Evolutionary conservation across 345 rosid species (phyloP), one percentile per base, ranked within the genome.

Genomic region (Rhodomyrtus tomentosa): DNA sequence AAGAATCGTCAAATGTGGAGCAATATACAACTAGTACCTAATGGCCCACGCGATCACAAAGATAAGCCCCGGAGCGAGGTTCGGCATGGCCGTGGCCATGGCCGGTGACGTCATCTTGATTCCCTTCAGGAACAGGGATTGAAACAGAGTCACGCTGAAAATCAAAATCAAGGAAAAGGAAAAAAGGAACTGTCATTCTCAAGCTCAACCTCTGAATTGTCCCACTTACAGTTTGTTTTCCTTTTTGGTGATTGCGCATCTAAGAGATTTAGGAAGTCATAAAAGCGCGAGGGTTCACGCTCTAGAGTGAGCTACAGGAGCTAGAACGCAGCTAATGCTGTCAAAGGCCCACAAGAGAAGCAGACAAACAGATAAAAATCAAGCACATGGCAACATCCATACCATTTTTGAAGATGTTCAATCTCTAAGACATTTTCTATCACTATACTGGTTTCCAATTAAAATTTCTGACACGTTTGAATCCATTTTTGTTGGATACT

Each of bases 31-130:
- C 16, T 7, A 62, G 54, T 90, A 96, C 98, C 98, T 91, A 72
- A 88, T 84, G 86, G 87, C 80, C 99, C 99, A 96, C 50, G 99
- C 99, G 55, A 96, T 98, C 82, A 92, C 79, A 83, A 98, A 98
- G 83, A 98, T 95, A 50, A 98, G 87, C 53, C 94, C 99, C 0
- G 99, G 99, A 86, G 95, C 93, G 38, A 98, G 95, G 88, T 98
- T 98, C 51, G 97, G 98, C 99, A 98, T 98, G 74, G 99, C 98
- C 55, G 99, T 96, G 18, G 99, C 99, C 89, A 96, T 83, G 84
- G 98, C 93, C 38, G 99, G 96, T 59, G 99, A 96, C 6, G 99
- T 96, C 50, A 92, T 89, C 85, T 93, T 86, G 83, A 98, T 93
- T 80, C 99, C 99, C 87, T 95, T 85, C 36, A 98, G 90, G 87